Percentiles rank a stretch among this genome's conserved stretches.
Conservation (phyloP, 257 asterid species). For the Solanum sitiens region DNA sequence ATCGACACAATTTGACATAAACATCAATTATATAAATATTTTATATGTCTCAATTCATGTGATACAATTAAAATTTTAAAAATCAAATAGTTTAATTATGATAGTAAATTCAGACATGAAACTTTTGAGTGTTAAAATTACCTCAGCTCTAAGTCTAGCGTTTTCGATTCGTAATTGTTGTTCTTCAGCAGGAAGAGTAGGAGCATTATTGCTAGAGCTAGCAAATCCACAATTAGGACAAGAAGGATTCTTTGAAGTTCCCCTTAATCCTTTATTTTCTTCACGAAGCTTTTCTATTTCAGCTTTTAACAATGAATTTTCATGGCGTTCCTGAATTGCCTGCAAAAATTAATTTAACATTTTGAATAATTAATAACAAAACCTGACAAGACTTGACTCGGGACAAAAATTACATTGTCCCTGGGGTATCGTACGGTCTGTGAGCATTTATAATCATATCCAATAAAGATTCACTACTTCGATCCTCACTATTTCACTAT, state of each 20-base stretch:
- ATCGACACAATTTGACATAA: not conserved
- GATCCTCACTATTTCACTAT: not conserved
- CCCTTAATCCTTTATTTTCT: slow-evolving; percentile 49
- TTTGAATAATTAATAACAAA: not conserved
- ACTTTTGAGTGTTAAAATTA: not conserved
- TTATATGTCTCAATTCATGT: not conserved
- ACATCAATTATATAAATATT: not conserved
- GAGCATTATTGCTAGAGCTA: slow-evolving; percentile 22
- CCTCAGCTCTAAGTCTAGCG: slow-evolving; percentile 66
- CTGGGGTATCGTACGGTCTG: not conserved
- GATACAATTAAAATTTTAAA: not conserved
- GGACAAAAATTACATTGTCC: not conserved
- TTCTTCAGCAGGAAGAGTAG: slow-evolving; percentile 22
- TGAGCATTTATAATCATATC: not conserved
- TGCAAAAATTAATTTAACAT: slow-evolving; percentile 6
- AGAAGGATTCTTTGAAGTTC: slow-evolving; percentile 21
- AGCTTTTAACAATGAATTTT: slow-evolving; percentile 51
- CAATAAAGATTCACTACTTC: not conserved
- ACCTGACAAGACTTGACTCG: not conserved
- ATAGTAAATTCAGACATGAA: too few species aligned
- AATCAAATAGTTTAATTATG: too few species aligned
- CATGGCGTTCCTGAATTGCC: slow-evolving; percentile 96
- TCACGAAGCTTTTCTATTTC: slow-evolving; percentile 73
- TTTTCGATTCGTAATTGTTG: slow-evolving; percentile 64
- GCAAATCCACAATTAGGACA: slow-evolving; percentile 65